A percentile compares a stretch with the other conserved stretches of the same genome.
Evolutionary conservation across 495 filamentous ascomycete genomes (phyloP).

Genomic region (Aspergillus heteromorphus): DNA sequence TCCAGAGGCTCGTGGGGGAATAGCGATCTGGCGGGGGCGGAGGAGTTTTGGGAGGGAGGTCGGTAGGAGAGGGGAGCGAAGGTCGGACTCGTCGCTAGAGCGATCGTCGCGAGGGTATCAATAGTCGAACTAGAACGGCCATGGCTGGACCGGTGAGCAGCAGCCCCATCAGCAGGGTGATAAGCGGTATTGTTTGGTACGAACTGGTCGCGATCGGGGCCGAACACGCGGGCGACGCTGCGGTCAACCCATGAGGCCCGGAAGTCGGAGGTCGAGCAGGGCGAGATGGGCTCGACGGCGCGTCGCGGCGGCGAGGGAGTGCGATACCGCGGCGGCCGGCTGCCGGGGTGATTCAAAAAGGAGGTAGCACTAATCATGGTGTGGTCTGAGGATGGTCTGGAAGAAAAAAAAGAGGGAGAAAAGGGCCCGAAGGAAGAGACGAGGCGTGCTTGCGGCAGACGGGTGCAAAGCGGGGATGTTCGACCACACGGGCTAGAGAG

Average conservation of each 20-base stretch:
- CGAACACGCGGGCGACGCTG: conserved; percentile 21
- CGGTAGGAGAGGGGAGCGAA: conserved; percentile 34
- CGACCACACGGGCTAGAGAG: conserved; percentile 45
- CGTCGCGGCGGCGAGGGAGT: conserved; percentile 51
- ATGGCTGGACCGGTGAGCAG: conserved; percentile 37
- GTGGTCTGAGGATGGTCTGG: conserved; percentile 10
- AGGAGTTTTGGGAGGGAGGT: conserved; percentile 28
- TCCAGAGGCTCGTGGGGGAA: conserved; percentile 28
- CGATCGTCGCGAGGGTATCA: conserved; percentile 51
- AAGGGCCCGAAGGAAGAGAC: conserved; percentile 22
- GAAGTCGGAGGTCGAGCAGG: conserved; percentile 30
- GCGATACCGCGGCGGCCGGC: conserved; percentile 45
- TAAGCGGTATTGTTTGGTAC: conserved; percentile 17
- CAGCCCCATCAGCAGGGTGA: conserved; percentile 14
- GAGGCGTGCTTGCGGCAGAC: conserved; percentile 36
- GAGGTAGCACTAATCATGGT: conserved; percentile 44
- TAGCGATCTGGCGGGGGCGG: conserved; percentile 24
- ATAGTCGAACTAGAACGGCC: conserved; percentile 46
- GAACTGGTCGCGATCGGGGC: conserved; percentile 26
- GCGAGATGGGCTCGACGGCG: conserved; percentile 50
- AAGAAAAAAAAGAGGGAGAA: conserved; percentile 8
- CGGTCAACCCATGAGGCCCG: conserved; percentile 31
- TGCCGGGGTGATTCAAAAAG: conserved; percentile 35
- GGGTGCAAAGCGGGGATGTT: conserved; percentile 46
- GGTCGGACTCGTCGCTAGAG: conserved; percentile 45